These are phyloP conservation scores for Coemansia sp. DNA, from an alignment of 192 early-diverging fungal genomes.

Conservation along the genomic window DNA sequence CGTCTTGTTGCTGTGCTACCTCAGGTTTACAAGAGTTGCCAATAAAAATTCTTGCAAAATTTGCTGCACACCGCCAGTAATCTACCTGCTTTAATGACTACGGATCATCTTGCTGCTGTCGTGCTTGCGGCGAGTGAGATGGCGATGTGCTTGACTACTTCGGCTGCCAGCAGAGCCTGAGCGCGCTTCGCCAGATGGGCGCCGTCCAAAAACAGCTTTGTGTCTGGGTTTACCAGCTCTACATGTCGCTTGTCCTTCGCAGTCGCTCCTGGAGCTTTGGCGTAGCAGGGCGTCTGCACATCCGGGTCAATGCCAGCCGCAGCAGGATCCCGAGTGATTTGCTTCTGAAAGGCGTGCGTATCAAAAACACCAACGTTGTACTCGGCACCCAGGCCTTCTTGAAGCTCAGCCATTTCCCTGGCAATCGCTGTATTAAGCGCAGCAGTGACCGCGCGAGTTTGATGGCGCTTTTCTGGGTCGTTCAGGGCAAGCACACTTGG, in stretches of 20 bases:
- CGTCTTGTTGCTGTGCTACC: not conserved
- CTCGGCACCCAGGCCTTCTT: constrained; percentile 14
- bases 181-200: constrained; percentile 44
- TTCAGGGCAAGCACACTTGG: constrained; percentile 30
- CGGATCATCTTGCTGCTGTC: not conserved
- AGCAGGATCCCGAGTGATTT: constrained; percentile 5
- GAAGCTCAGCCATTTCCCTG: constrained; percentile 17
- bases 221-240: constrained; percentile 7
- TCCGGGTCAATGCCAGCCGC: constrained; percentile 32
- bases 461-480: constrained; percentile 4
- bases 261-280: not conserved
- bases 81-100: not conserved
- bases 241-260: not conserved
- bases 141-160: constrained; percentile 7
- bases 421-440: constrained; percentile 27
- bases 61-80: not conserved
- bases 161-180: constrained; percentile 34
- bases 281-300: constrained; percentile 10
- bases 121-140: constrained; percentile 13
- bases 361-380: constrained; percentile 32
- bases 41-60: constrained; percentile 1
- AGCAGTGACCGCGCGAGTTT: constrained; percentile 13
- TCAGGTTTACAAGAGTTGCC: not conserved
- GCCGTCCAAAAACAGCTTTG: constrained; percentile 37
- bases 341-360: constrained; percentile 37